Evolutionary conservation across 1,139 yeast genomes (phyloP).

Genomic region (Lipomyces yarrowii): DNA sequence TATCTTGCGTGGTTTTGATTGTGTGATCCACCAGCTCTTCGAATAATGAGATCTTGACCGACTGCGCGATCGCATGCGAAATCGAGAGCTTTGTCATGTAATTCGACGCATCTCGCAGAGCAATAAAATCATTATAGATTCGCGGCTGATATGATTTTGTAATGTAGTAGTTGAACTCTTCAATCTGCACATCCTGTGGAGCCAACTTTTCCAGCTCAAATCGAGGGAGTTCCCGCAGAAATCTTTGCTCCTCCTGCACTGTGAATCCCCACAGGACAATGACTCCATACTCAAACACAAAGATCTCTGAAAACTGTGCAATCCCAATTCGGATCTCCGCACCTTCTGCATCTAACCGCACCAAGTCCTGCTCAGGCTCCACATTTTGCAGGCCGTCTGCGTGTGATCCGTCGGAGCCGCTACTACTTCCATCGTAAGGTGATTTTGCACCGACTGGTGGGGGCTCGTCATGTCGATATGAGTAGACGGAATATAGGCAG

Average conservation of each 20-base stretch:
- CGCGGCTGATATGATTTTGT: conserved; percentile 93
- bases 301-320: conserved; percentile 71
- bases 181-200: conserved; percentile 75
- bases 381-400: conserved; percentile 3
- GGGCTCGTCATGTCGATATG: conserved; percentile 62
- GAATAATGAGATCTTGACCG: conserved; percentile 89
- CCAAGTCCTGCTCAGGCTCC: conserved; percentile 37
- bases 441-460: conserved; percentile 4
- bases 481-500: conserved; percentile 87
- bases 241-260: conserved; percentile 77
- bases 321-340: conserved; percentile 87
- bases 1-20: conserved; percentile 93
- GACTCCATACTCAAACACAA: conserved; percentile 92
- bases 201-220: conserved; percentile 91
- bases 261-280: conserved; percentile 95
- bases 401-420: conserved; percentile 1
- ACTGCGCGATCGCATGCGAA: conserved; percentile 97
- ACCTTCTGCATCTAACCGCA: conserved; percentile 49
- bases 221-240: conserved; percentile 77
- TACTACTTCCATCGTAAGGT: conserved; percentile 9
- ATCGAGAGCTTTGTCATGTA: conserved; percentile 86
- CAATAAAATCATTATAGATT: conserved; percentile 91
- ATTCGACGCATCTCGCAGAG: conserved; percentile 85
- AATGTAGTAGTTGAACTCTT: conserved; percentile 91
- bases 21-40: conserved; percentile 96